Base-by-base conservation (phyloP, 2,329 filamentous ascomycete genomes). In the Botrytis tulipae region DNA sequence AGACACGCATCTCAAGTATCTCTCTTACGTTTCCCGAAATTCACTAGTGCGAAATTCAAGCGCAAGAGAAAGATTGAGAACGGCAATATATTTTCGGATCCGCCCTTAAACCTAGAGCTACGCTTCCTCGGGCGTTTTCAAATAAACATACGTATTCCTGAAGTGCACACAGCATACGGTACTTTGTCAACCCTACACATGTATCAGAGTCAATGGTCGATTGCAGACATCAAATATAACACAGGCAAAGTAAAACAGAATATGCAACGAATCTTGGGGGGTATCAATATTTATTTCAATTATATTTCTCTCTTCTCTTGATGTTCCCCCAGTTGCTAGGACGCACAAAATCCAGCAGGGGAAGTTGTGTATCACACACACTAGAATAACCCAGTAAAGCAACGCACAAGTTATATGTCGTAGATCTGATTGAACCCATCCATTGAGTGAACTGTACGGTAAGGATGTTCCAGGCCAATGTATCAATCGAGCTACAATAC, bases 221-320 rank as follows among this genome's bases (percentile, higher is more conserved):
- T 35, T 25, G 22, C 18, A 60, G 29, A 6, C 57, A 60, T 22
- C 32, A 35, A 35, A 25, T 5, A 22, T 3, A 6, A 35, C 57
- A 35, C 22, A 4, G 3, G 20, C 22, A 61, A 61, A 40, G 5
- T 12, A n/a, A 37, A 14, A 35, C 12, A 61, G 25, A 40, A 6
- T 40, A 40, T 22, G 20, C 12, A 18, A 61, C 59, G 4, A 61
- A 16, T 40, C 9, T 35, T 46, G 29, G 18, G 40, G 61, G 62
- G 62, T 65, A 65, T 65, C 62, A 65, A 65, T 46, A 46, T 65
- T 65, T 46, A 35, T 32, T 61, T 65, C n/a, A 32, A 46, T 63
- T 22, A 16, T 20, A 46, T 32, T 65, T 61, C 10, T 40, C 35
- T 40, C 12, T 25, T 61, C 59, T 61, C 20, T 60, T 40, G 6